A percentile compares a stretch with the other conserved stretches of the same genome.
Conservation (phyloP, 139 green algal species). For the Volvox reticuliferus region DNA sequence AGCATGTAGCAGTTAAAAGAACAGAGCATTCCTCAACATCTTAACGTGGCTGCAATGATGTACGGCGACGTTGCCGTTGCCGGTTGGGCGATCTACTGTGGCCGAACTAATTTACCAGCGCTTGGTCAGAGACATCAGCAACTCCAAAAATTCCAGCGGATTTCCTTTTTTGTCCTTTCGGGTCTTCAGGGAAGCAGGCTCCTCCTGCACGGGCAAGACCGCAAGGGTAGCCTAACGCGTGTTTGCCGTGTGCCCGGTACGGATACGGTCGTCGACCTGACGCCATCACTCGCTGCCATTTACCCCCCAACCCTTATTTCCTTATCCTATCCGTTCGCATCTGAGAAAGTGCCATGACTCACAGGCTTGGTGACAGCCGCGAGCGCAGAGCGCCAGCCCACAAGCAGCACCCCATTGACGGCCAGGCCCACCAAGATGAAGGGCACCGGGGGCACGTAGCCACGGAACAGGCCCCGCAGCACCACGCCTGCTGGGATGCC, state of each 20-base stretch:
- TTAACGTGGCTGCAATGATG: too few species aligned
- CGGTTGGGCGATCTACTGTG: too few species aligned
- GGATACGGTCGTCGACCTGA: background rate
- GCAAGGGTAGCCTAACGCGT: too few species aligned
- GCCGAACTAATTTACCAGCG: constrained; percentile 63
- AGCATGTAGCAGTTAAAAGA: too few species aligned
- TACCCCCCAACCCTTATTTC: too few species aligned
- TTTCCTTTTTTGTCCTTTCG: constrained; percentile 70
- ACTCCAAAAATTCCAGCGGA: constrained; percentile 77
- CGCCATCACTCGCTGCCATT: too few species aligned
- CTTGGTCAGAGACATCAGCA: constrained; percentile 71
- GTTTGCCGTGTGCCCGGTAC: background rate
- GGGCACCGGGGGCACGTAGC: constrained; percentile 76
- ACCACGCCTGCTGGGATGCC: constrained; percentile 74
- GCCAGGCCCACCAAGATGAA: constrained; percentile 82
- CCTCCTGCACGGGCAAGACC: background rate
- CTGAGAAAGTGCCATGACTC: background rate
- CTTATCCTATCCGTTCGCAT: too few species aligned
- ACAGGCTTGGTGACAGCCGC: constrained; percentile 62
- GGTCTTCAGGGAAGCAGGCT: background rate
- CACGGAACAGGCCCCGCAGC: constrained; percentile 67
- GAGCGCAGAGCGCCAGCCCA: constrained; percentile 77
- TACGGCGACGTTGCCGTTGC: too few species aligned
- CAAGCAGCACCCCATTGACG: constrained; percentile 75
- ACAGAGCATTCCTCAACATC: too few species aligned